Base-by-base conservation (phyloP, 2,329 filamentous ascomycete genomes). In the Verticillium nubilum region DNA sequence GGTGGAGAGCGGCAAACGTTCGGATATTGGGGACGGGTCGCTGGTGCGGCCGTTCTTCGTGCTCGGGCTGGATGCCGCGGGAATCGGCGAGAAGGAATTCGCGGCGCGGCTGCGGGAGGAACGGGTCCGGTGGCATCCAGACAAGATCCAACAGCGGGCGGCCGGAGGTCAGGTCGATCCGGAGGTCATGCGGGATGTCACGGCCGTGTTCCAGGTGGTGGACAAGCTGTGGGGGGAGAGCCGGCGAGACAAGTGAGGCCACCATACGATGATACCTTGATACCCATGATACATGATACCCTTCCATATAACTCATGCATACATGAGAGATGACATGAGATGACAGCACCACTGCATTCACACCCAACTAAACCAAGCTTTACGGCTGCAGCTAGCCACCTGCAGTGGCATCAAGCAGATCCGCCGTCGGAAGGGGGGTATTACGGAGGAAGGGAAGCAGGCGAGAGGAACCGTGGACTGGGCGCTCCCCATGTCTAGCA, bases 71-170 rank as follows among this genome's bases (percentile, higher is more conserved):
- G 29, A 37, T 59, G 65, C 59, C 25, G 73, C 76, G 28, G 74
- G 76, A 2, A 66, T 78, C 2, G 79, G 79, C 23, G 77, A 80
- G 66, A 74, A 69, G 60, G 74, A 76, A 10, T 79, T 80, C 56
- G 70, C 79, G 23, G 73, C 77, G 7, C 76, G 73, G 60, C 78
- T 98, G 57, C 97, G 96, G 74, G 78, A 86, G 5, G 95, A 99
- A 77, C 86, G 95, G 57, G 87, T 98, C 19, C 83, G 92, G 17
- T 99, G 95, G 95, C 95, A 99, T 77, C 95, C 95, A 4, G 95
- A 99, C 76, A 99, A 98, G 79, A 90, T 98, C 59, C 92, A 97
- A 78, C 95, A 97, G 76, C 85, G 87, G 58, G 87, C 96, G 61
- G 27, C 26, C 12, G 91, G 92, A 3, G 86, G 84, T 0, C 77